phyloP scores from a whole-genome alignment of 805 yeast genomes.

The Saturnispora gosingensis region DNA sequence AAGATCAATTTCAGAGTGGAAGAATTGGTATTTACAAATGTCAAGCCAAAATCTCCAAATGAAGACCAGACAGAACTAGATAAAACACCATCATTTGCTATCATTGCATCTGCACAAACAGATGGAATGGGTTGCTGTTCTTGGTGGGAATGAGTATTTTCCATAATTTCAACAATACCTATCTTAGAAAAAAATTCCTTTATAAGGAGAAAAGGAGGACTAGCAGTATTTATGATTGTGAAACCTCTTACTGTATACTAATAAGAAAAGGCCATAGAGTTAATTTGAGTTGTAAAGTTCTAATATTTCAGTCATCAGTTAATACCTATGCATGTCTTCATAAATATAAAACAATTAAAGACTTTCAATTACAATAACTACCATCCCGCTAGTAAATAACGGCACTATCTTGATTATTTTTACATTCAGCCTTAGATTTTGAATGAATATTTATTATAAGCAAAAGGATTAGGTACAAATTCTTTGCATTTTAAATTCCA shows the following conservation, averaged over 20 bases:
- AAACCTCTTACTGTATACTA: no score
- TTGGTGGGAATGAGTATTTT: constrained; percentile 74
- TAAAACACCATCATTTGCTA: constrained; percentile 69
- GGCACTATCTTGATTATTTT: no score
- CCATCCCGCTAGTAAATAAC: not conserved
- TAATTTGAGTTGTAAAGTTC: no score
- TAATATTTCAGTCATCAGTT: not conserved
- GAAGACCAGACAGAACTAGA: constrained; percentile 22
- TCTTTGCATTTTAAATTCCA: no score
- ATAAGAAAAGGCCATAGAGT: not conserved
- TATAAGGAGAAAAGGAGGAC: not conserved
- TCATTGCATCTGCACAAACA: constrained; percentile 83
- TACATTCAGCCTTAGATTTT: no score
- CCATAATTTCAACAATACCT: not conserved
- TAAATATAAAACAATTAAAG: no score
- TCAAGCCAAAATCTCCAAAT: constrained; percentile 64
- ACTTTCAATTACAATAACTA: no score
- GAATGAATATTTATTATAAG: no score
- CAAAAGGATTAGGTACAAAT: no score
- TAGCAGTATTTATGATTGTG: not conserved
- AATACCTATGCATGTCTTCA: not conserved
- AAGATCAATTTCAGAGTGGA: constrained; percentile 87
- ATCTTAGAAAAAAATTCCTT: not conserved
- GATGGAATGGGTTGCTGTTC: constrained; percentile 95
- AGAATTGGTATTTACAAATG: constrained; percentile 75